phyloP scores from a whole-genome alignment of 257 asterid species.

The Solanum peruvianum region DNA sequence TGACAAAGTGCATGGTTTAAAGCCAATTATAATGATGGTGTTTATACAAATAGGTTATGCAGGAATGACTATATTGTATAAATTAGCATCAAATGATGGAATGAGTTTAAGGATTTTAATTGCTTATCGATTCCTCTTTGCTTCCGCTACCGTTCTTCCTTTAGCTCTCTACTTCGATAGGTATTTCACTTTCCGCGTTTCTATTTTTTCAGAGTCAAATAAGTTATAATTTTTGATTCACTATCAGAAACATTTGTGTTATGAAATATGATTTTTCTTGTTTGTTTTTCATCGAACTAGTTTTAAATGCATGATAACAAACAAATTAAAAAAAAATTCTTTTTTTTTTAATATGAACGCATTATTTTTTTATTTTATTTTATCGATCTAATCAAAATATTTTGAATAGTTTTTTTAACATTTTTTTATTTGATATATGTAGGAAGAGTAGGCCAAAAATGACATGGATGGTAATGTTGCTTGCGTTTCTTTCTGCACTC shows the following conservation, averaged over 20 bases:
- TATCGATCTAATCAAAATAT: not conserved
- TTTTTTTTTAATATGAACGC: too few relatives aligned
- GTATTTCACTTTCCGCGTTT: not conserved
- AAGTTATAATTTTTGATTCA: not conserved
- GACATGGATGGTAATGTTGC: constrained; percentile 33
- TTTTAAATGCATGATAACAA: not conserved
- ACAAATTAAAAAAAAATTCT: accelerated
- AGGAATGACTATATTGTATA: constrained; percentile 35
- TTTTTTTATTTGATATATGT: not conserved
- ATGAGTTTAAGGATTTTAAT: constrained; percentile 37
- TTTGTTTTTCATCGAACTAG: too few relatives aligned
- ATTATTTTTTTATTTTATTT: too few relatives aligned
- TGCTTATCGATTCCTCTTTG: constrained; percentile 59
- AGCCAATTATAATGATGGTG: constrained; percentile 54
- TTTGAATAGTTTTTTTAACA: too few relatives aligned
- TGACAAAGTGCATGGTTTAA: constrained; percentile 32
- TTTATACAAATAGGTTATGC: constrained; percentile 22
- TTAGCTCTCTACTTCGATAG: constrained; percentile 48
- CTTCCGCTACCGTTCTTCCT: constrained; percentile 38
- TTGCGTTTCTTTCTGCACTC: constrained; percentile 28
- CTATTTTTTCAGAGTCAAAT: not conserved
- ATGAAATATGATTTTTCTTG: too few relatives aligned
- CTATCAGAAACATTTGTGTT: too few relatives aligned
- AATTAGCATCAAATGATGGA: constrained; percentile 39
- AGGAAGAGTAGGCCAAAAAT: constrained; percentile 39